A percentile compares a stretch with the other conserved stretches of the same genome.
Conservation (phyloP, 805 yeast species). For the Sungouiella thailandica region DNA sequence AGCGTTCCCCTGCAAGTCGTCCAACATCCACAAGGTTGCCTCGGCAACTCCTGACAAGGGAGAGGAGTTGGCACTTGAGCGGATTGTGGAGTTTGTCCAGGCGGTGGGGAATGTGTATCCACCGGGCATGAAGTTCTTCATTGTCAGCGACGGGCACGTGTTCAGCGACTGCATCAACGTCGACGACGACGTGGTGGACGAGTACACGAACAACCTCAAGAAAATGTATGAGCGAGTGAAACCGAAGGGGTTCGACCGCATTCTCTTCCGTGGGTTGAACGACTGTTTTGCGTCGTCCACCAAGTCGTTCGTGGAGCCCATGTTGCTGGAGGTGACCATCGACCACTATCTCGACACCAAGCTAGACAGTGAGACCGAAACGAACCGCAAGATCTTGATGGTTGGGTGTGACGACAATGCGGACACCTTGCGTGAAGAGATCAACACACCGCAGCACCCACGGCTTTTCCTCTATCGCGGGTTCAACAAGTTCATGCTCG, state of each 20-base stretch:
- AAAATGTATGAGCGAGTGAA: slow-evolving; percentile 35
- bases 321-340: slow-evolving; percentile 19
- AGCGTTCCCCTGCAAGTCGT: slow-evolving; percentile 62
- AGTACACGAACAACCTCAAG: slow-evolving; percentile 41
- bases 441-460: slow-evolving; percentile 41
- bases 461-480: slow-evolving; percentile 52
- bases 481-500: slow-evolving; percentile 55
- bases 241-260: slow-evolving; percentile 23
- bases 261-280: slow-evolving; percentile 30
- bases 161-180: slow-evolving; percentile 62
- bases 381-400: slow-evolving; percentile 32
- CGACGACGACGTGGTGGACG: slow-evolving; percentile 49
- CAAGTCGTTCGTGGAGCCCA: slow-evolving; percentile 9
- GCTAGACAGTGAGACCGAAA: slow-evolving; percentile 29
- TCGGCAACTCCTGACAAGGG: slow-evolving; percentile 52
- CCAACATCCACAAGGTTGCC: slow-evolving; percentile 50
- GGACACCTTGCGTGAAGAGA: slow-evolving; percentile 30
- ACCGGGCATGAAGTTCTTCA: slow-evolving; percentile 52
- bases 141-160: slow-evolving; percentile 63
- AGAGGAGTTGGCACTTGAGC: slow-evolving; percentile 29
- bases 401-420: slow-evolving; percentile 35
- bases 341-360: slow-evolving; percentile 30
- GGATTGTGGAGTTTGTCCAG: slow-evolving; percentile 27
- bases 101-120: slow-evolving; percentile 36
- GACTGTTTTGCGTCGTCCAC: slow-evolving; percentile 27